Conservation (phyloP, 768 basidiomycete species). For the Asterophora parasitica region DNA sequence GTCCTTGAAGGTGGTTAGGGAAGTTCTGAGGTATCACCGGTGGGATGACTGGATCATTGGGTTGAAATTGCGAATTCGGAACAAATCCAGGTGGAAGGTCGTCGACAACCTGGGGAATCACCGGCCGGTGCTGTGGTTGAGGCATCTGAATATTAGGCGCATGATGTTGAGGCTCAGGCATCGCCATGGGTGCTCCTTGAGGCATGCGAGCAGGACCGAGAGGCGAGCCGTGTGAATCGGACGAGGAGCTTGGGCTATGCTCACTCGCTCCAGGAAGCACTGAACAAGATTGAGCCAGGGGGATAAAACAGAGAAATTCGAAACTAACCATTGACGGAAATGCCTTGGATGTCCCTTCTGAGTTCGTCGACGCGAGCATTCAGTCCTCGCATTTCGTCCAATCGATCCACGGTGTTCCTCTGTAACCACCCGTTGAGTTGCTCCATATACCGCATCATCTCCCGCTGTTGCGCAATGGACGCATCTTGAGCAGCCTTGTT, state of each 20-base stretch:
- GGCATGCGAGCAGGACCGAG: background rate
- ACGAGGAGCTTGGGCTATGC: background rate
- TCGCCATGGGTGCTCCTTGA: background rate
- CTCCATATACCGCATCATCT: slow-evolving; percentile 75
- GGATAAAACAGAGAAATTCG: background rate
- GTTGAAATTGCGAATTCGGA: slow-evolving; percentile 10
- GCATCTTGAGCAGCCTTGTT: slow-evolving; percentile 71
- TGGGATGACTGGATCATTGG: slow-evolving; percentile 31
- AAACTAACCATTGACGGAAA: slow-evolving; percentile 32
- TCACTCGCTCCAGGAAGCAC: slow-evolving; percentile 13
- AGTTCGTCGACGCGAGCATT: slow-evolving; percentile 55
- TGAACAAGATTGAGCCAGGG: slow-evolving; percentile 3
- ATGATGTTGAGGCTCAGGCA: slow-evolving; percentile 1
- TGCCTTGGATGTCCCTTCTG: slow-evolving; percentile 33
- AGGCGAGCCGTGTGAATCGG: slow-evolving; percentile 1
- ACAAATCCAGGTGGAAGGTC: slow-evolving; percentile 15
- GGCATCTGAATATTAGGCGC: slow-evolving; percentile 4
- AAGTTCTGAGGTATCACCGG: slow-evolving; percentile 15
- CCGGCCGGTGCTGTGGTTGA: slow-evolving; percentile 3
- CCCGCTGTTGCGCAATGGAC: slow-evolving; percentile 74
- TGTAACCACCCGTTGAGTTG: slow-evolving; percentile 76
- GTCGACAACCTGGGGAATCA: slow-evolving; percentile 14
- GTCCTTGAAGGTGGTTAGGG: background rate
- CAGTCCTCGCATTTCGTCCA: slow-evolving; percentile 65
- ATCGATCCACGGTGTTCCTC: slow-evolving; percentile 74